Conservation (phyloP, 2,329 filamentous ascomycete species). For the Fusarium heterosporum region DNA sequence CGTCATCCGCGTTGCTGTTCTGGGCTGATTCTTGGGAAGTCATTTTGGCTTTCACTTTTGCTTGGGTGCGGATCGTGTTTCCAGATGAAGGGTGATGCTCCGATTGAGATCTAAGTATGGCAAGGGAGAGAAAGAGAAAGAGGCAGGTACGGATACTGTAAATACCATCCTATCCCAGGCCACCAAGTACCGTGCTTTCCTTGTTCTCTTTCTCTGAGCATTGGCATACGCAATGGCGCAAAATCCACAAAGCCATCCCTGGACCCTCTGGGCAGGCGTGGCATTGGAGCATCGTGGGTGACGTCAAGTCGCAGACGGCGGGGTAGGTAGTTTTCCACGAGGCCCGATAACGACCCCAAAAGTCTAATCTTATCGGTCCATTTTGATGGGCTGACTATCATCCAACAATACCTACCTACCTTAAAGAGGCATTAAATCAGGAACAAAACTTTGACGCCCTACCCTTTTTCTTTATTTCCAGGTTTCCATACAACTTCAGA, state of each 20-base stretch:
- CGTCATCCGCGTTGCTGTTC: slow-evolving; percentile 22
- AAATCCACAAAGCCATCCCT: slow-evolving; percentile 21
- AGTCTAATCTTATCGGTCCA: slow-evolving; percentile 44
- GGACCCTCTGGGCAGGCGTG: too few species aligned
- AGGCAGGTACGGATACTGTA: background rate
- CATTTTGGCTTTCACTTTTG: slow-evolving; percentile 23
- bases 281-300: slow-evolving; percentile 11
- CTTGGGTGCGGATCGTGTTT: slow-evolving; percentile 3
- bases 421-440: slow-evolving; percentile 42
- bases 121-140: slow-evolving; percentile 1
- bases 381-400: slow-evolving; percentile 42
- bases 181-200: slow-evolving; percentile 20
- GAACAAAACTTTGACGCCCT: slow-evolving; percentile 12
- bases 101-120: background rate
- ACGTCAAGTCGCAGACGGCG: slow-evolving; percentile 41
- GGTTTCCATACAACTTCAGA: background rate
- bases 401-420: slow-evolving; percentile 22
- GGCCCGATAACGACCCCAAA: slow-evolving; percentile 38
- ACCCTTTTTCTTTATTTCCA: background rate
- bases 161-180: slow-evolving; percentile 15
- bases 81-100: slow-evolving; percentile 16
- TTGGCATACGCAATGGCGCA: slow-evolving; percentile 44
- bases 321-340: slow-evolving; percentile 30
- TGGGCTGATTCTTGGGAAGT: slow-evolving; percentile 25
- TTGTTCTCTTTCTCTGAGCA: slow-evolving; percentile 29